phyloP scores from a whole-genome alignment of 495 filamentous ascomycete species.

The Podospora australis region DNA sequence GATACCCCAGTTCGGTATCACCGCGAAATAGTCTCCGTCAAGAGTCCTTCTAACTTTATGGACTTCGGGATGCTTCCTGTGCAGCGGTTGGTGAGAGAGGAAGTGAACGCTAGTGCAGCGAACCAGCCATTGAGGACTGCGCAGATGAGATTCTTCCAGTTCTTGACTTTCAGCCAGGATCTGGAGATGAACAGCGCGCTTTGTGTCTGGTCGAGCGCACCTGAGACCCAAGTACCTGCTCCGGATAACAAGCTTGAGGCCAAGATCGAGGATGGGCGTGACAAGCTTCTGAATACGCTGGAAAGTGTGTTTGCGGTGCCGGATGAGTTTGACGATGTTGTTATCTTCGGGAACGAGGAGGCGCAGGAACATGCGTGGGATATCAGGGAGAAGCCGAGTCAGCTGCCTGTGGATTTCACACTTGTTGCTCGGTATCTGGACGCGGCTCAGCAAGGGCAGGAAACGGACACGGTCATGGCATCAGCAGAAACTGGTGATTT shows the following conservation, averaged over 20 bases:
- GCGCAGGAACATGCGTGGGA: neutral
- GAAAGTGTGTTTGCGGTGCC: conserved; percentile 21
- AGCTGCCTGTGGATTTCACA: neutral
- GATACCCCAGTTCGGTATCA: conserved; percentile 16
- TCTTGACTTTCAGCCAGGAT: conserved; percentile 23
- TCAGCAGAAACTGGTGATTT: conserved; percentile 4
- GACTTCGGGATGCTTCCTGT: conserved; percentile 20
- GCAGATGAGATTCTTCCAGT: conserved; percentile 24
- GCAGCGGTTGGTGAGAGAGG: conserved; percentile 1
- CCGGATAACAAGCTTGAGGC: conserved; percentile 4
- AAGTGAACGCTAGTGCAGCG: neutral
- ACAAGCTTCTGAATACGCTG: conserved; percentile 4
- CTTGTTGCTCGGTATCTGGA: conserved; percentile 10
- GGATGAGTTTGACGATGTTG: conserved; percentile 22
- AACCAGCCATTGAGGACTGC: conserved; percentile 6
- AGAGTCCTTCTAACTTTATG: conserved; percentile 9
- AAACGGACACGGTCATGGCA: neutral
- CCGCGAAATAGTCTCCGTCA: conserved; percentile 15
- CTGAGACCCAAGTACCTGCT: neutral
- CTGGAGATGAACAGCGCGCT: conserved; percentile 21
- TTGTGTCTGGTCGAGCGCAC: conserved; percentile 22
- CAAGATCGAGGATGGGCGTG: neutral
- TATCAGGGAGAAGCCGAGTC: neutral
- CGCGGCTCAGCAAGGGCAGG: neutral
- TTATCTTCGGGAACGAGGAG: conserved; percentile 4